Percentiles rank a stretch among this genome's conserved stretches.
These are phyloP conservation scores for Calocybe cyanea DNA, from an alignment of 768 basidiomycete genomes.

Conservation along the genomic window DNA sequence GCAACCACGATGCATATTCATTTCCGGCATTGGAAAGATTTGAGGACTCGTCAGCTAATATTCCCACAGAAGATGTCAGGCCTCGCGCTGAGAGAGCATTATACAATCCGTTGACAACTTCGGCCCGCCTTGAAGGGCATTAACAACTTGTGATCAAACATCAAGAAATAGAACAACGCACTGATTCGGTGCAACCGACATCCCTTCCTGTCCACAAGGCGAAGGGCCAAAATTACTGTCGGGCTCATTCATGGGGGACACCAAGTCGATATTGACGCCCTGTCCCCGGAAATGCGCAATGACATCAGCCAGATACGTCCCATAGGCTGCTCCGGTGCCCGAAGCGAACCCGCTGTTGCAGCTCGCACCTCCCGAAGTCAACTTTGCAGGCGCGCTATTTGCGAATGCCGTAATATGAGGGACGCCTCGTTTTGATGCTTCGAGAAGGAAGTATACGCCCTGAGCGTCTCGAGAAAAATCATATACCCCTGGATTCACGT, in stretches of 20 bases:
- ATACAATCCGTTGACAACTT: constrained; percentile 35
- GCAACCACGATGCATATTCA: constrained; percentile 32
- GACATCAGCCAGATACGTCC: constrained; percentile 39
- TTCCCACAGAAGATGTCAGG: constrained; percentile 28
- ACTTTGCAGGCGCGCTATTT: constrained; percentile 35
- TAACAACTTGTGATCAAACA: not conserved
- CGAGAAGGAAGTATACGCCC: constrained; percentile 37
- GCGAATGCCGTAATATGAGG: constrained; percentile 37
- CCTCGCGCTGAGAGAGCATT: constrained; percentile 27
- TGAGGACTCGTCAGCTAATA: constrained; percentile 40
- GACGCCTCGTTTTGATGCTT: constrained; percentile 33
- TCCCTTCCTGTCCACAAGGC: constrained; percentile 43
- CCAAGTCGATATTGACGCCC: constrained; percentile 34
- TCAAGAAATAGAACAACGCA: constrained; percentile 13
- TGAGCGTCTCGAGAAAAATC: constrained; percentile 35
- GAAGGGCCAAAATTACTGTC: constrained; percentile 34
- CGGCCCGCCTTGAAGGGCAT: constrained; percentile 27
- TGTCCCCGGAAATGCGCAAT: constrained; percentile 33
- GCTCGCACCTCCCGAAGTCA: constrained; percentile 31
- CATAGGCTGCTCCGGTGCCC: constrained; percentile 34
- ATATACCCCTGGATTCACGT: constrained; percentile 34
- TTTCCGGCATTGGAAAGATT: constrained; percentile 25
- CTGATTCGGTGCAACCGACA: constrained; percentile 38
- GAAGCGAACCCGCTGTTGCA: constrained; percentile 32
- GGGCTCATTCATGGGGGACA: constrained; percentile 44